Conservation (phyloP, 768 basidiomycete genomes). For the Pleurotus cornucopiae region DNA sequence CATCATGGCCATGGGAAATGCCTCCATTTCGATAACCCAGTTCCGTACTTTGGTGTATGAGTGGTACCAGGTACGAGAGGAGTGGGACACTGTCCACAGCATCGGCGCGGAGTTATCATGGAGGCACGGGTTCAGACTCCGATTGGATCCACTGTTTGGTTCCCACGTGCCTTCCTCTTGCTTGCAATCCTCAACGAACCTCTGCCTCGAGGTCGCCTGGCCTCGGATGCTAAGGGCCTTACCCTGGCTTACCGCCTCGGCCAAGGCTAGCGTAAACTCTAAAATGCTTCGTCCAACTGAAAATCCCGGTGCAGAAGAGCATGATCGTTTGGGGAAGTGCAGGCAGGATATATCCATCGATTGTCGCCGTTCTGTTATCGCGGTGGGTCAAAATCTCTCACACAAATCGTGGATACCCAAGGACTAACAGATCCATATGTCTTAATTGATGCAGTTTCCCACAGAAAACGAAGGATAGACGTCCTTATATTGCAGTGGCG, state of each 20-base stretch:
- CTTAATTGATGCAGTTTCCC: conserved; percentile 1
- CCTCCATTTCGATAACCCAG: too few species aligned
- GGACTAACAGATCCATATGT: background rate
- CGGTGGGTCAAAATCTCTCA: background rate
- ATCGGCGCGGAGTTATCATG: background rate
- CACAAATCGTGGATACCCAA: background rate
- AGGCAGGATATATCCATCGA: conserved; percentile 5
- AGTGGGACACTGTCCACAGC: background rate
- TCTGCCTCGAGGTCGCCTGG: background rate
- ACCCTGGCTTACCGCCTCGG: background rate
- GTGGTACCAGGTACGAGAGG: too few species aligned
- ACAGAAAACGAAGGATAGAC: background rate
- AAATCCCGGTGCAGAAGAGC: conserved; percentile 1
- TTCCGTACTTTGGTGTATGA: too few species aligned
- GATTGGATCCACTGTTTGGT: background rate
- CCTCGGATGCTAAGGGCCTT: background rate
- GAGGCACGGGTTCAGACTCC: background rate
- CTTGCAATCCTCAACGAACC: conserved; percentile 1
- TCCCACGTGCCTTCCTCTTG: background rate
- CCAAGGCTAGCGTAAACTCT: conserved; percentile 1
- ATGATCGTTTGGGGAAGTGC: conserved; percentile 1
- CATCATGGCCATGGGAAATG: too few species aligned
- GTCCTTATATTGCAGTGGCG: background rate
- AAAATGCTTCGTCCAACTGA: background rate
- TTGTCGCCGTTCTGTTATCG: background rate